These are phyloP conservation scores for Noccaea bulbosa DNA, from an alignment of 345 rosid species.

Conservation along the genomic window DNA sequence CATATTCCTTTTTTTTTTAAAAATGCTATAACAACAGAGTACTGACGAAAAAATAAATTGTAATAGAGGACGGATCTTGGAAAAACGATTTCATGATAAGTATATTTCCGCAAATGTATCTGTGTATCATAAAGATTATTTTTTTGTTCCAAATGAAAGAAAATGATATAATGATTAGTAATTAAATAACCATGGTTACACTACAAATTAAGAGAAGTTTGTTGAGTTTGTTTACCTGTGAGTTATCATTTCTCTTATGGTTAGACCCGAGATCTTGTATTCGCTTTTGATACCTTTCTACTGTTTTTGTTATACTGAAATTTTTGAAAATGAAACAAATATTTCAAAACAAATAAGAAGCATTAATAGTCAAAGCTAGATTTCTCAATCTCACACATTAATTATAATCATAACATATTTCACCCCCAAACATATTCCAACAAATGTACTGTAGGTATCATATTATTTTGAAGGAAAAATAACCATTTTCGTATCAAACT, in stretches of 20 bases:
- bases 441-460: not conserved
- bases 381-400: not conserved
- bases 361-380: not conserved
- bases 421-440: not conserved
- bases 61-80: no score
- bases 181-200: no score
- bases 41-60: no score
- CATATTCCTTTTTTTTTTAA: no score
- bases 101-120: not conserved
- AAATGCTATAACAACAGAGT: no score
- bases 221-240: slow-evolving; percentile 48
- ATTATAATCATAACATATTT: not conserved
- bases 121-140: not conserved
- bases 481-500: not conserved
- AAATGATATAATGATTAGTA: not conserved
- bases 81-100: not conserved
- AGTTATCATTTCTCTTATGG: slow-evolving; percentile 41
- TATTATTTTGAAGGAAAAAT: not conserved
- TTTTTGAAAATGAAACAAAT: not conserved
- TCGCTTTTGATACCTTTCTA: slow-evolving; percentile 76
- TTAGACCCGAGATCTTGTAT: slow-evolving; percentile 53
- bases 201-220: not conserved
- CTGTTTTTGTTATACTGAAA: slow-evolving; percentile 61
- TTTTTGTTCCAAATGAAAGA: not conserved
- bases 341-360: not conserved